Evolutionary conservation across 169 alveolate species (phyloP).

Genomic region (Perkinsus olseni): DNA sequence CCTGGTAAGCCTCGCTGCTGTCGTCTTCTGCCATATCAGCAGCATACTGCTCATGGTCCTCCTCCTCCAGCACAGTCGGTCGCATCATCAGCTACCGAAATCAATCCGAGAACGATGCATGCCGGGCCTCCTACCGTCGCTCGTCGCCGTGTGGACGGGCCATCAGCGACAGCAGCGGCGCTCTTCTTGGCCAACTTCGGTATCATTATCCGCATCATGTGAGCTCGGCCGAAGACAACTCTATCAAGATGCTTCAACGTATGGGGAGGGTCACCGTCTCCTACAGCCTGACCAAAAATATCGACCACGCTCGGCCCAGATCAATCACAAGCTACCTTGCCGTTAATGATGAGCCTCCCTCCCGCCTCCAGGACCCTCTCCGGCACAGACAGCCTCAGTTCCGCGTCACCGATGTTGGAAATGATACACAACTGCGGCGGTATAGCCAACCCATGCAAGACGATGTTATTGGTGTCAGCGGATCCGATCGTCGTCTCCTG

Average conservation of each 20-base stretch:
- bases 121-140: not conserved
- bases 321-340: not conserved
- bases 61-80: not conserved
- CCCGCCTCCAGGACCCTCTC: not conserved
- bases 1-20: not conserved
- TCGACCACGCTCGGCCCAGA: not conserved
- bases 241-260: not conserved
- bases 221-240: conserved; percentile 9
- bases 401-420: not conserved
- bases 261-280: not conserved
- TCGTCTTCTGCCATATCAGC: not conserved
- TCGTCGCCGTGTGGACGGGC: not conserved
- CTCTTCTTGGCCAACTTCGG: not conserved
- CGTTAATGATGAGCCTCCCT: not conserved
- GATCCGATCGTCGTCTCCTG: conserved; percentile 15
- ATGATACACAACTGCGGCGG: not conserved
- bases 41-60: not conserved
- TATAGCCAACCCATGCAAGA: not conserved
- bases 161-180: not conserved
- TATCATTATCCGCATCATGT: not conserved
- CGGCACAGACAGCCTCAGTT: not conserved
- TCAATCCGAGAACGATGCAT: not conserved
- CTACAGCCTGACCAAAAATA: not conserved
- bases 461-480: not conserved
- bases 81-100: not conserved